Conservation (phyloP, 192 early-diverging fungal species). For the Gonapodya prolifera region DNA sequence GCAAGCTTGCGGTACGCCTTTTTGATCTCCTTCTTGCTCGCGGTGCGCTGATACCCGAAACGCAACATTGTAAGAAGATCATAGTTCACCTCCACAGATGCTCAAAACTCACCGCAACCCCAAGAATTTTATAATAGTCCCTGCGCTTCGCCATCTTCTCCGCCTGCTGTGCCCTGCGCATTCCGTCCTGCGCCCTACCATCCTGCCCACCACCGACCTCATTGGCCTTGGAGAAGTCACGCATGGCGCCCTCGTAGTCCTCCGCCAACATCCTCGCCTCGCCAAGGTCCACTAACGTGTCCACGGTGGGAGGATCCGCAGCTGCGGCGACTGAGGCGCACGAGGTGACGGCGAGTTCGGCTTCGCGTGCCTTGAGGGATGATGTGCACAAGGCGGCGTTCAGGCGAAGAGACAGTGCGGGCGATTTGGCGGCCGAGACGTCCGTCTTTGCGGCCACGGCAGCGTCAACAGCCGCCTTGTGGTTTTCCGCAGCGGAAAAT, state of each 20-base stretch:
- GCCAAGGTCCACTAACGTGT: constrained; percentile 58
- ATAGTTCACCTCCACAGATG: too few relatives aligned
- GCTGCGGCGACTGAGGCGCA: too few relatives aligned
- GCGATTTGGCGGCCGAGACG: too few relatives aligned
- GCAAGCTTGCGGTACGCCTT: constrained; percentile 84
- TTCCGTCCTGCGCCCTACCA: constrained; percentile 34
- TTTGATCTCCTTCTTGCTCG: constrained; percentile 68
- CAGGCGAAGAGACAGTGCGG: too few relatives aligned
- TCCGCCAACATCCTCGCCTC: constrained; percentile 53
- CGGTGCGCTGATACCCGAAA: too few relatives aligned
- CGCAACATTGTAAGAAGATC: too few relatives aligned
- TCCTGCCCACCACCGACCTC: constrained; percentile 46
- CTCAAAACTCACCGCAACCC: too few relatives aligned
- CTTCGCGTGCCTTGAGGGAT: too few relatives aligned
- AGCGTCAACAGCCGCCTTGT: constrained; percentile 36
- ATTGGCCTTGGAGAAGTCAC: constrained; percentile 58
- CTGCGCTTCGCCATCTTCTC: constrained; percentile 41
- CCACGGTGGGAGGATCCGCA: constrained; percentile 55
- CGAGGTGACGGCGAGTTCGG: too few relatives aligned
- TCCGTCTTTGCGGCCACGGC: constrained; percentile 25
- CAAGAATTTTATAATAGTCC: constrained; percentile 96
- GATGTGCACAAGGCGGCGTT: too few relatives aligned
- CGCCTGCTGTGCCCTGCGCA: constrained; percentile 51
- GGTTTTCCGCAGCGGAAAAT: constrained; percentile 42
- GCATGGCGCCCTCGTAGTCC: constrained; percentile 66